Conservation (phyloP, 139 green algal genomes). For the Trebouxia sp. region DNA sequence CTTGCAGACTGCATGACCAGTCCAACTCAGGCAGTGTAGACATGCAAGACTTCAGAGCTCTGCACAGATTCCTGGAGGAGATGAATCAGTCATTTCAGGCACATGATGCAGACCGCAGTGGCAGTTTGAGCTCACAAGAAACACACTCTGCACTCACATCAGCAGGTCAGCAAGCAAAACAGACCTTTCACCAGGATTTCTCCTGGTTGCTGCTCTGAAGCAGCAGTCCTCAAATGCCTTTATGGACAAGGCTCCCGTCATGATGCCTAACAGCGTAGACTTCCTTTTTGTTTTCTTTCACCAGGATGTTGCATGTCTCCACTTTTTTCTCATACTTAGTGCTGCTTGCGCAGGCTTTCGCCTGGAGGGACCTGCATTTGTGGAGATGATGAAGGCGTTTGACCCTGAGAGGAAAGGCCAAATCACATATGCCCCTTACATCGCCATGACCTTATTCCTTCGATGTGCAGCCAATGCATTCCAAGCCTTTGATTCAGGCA, state of each 20-base stretch:
- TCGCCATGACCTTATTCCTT: slow-evolving; percentile 65
- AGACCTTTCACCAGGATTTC: background rate
- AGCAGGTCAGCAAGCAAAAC: background rate
- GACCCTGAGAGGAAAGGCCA: slow-evolving; percentile 21
- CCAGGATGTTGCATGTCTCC: background rate
- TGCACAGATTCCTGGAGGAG: slow-evolving; percentile 28
- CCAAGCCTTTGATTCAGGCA: slow-evolving; percentile 54
- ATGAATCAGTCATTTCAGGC: slow-evolving; percentile 23
- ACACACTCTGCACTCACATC: background rate
- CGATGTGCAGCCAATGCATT: slow-evolving; percentile 56
- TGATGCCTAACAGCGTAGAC: too few relatives aligned
- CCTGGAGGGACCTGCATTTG: background rate
- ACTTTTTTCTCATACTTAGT: background rate
- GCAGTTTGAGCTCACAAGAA: background rate
- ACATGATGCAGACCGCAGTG: slow-evolving; percentile 14
- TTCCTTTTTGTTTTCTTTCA: background rate
- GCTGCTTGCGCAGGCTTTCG: background rate
- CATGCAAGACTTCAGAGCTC: background rate
- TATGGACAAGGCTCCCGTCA: too few relatives aligned
- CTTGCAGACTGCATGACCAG: slow-evolving; percentile 12
- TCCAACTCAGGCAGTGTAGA: background rate
- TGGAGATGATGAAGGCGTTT: slow-evolving; percentile 24
- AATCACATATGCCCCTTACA: slow-evolving; percentile 18
- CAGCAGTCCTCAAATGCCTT: too few relatives aligned
- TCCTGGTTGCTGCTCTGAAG: background rate